Conservation (phyloP, 2,329 filamentous ascomycete genomes). For the Fusarium dimerum region DNA sequence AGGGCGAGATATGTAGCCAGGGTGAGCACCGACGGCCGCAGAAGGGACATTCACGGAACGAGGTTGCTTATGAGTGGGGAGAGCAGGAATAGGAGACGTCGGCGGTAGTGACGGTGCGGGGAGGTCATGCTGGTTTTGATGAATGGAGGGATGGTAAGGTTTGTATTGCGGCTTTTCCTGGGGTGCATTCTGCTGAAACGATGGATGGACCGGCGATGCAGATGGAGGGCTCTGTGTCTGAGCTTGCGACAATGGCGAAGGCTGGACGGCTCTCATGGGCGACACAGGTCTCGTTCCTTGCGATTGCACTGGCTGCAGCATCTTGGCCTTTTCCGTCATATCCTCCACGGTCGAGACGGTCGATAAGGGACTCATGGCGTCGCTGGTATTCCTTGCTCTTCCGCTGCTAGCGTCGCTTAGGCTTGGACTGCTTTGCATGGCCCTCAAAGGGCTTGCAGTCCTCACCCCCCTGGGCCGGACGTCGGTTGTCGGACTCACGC, state of each 20-base stretch:
- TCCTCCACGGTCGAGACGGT: slow-evolving; percentile 19
- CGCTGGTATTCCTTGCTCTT: slow-evolving; percentile 22
- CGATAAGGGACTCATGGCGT: slow-evolving; percentile 25
- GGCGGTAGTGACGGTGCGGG: slow-evolving; percentile 6
- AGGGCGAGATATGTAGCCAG: slow-evolving; percentile 23
- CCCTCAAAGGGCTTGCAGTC: slow-evolving; percentile 25
- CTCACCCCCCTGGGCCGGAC: slow-evolving; percentile 18
- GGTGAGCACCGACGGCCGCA: slow-evolving; percentile 1
- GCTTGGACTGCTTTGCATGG: slow-evolving; percentile 28
- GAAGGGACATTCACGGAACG: slow-evolving; percentile 12
- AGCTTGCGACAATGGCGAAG: slow-evolving; percentile 21
- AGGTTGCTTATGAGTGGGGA: slow-evolving; percentile 12
- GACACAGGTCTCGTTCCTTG: slow-evolving; percentile 14
- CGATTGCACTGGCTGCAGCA: slow-evolving; percentile 15
- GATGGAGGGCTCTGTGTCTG: slow-evolving; percentile 18
- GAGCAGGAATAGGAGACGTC: slow-evolving; percentile 6
- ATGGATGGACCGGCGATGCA: slow-evolving; percentile 11
- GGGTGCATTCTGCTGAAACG: slow-evolving; percentile 5
- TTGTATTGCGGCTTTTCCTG: background rate
- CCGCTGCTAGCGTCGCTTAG: slow-evolving; percentile 20
- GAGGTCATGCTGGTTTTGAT: slow-evolving; percentile 7
- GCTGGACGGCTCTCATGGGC: slow-evolving; percentile 16
- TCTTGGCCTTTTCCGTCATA: slow-evolving; percentile 9
- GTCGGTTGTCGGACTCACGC: slow-evolving; percentile 20
- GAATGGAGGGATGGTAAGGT: slow-evolving; percentile 7